These are phyloP conservation scores for Ceratobasidium theobromae DNA, from an alignment of 1,284 basidiomycete species.

Conservation along the genomic window DNA sequence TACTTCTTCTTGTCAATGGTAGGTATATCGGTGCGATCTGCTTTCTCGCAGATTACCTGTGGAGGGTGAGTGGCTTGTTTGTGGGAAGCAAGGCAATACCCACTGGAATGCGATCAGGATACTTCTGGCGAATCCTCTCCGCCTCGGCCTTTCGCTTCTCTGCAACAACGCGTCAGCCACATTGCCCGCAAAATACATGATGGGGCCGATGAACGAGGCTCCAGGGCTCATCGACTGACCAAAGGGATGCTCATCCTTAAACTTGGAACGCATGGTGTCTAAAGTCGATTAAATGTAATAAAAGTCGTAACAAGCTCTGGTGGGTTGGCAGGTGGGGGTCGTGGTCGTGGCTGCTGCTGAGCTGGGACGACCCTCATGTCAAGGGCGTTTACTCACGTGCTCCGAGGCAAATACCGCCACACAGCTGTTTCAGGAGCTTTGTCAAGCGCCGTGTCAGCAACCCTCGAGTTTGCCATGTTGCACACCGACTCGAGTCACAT, in stretches of 20 bases:
- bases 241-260: slow-evolving; percentile 99
- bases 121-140: slow-evolving; percentile 97
- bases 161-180: slow-evolving; percentile 43
- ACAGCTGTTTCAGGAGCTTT: neutral
- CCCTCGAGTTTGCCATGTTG: too few relatives aligned
- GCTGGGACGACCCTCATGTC: slow-evolving; percentile 2
- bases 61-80: slow-evolving; percentile 14
- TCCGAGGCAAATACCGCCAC: neutral
- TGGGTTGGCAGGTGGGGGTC: neutral
- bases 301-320: neutral
- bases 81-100: slow-evolving; percentile 43
- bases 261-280: slow-evolving; percentile 87
- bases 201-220: slow-evolving; percentile 41
- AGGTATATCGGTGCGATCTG: slow-evolving; percentile 97
- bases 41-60: slow-evolving; percentile 99
- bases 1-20: slow-evolving; percentile 99
- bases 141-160: slow-evolving; percentile 99
- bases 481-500: too few relatives aligned
- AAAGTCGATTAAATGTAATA: neutral
- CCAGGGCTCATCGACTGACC: slow-evolving; percentile 58
- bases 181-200: slow-evolving; percentile 37
- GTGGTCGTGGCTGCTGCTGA: slow-evolving; percentile 24
- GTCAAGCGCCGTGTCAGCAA: neutral
- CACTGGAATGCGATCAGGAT: slow-evolving; percentile 97
- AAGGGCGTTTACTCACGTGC: slow-evolving; percentile 30